These are phyloP conservation scores for Tolypocladium endophyticum DNA, from an alignment of 2,329 filamentous ascomycete genomes.

Conservation along the genomic window DNA sequence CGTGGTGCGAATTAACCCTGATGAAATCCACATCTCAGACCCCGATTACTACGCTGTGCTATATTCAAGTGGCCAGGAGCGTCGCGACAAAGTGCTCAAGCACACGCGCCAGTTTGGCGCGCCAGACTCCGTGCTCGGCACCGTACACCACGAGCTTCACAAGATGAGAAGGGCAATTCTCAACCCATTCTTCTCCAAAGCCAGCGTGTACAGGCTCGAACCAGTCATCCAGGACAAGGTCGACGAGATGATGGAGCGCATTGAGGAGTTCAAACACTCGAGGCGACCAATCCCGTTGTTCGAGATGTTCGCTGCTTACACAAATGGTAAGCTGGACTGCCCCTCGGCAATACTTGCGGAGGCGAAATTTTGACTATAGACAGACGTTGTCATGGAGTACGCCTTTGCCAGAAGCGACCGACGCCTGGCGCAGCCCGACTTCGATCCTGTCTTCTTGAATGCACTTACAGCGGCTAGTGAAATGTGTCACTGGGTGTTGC, in stretches of 20 bases:
- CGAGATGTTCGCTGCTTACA: not conserved
- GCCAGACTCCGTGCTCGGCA: not conserved
- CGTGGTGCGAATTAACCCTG: not conserved
- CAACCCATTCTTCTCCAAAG: not conserved
- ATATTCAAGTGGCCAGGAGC: not conserved
- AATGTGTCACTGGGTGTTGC: not conserved
- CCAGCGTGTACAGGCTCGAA: not conserved
- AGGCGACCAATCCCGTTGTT: not conserved
- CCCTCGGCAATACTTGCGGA: too few relatives aligned
- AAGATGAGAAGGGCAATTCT: not conserved
- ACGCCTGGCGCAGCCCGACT: not conserved
- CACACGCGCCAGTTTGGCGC: not conserved
- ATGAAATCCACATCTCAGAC: not conserved
- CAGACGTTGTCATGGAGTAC: not conserved
- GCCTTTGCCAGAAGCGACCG: not conserved
- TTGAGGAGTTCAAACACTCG: not conserved
- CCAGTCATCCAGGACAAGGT: not conserved
- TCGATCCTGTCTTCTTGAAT: not conserved
- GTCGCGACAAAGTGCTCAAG: not conserved
- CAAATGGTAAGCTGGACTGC: not conserved
- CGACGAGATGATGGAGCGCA: not conserved
- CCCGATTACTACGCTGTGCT: not conserved
- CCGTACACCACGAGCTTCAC: not conserved
- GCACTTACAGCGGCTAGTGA: not conserved
- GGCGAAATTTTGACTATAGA: not conserved